Percentiles rank a stretch among this genome's conserved stretches.
Conservation (phyloP, 768 basidiomycete species). For the Mycena epipterygia region DNA sequence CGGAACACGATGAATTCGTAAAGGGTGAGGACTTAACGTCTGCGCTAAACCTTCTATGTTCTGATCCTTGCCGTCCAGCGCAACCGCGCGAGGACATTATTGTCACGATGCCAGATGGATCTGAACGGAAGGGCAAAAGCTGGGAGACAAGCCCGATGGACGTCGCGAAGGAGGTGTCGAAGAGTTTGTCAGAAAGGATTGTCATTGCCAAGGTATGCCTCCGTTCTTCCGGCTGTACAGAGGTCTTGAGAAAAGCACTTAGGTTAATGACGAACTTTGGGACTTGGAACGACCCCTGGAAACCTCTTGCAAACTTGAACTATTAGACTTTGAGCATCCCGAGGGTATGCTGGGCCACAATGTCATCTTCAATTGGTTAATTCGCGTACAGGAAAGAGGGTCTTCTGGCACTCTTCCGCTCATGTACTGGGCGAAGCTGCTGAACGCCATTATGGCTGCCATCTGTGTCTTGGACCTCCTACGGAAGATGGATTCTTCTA, state of each 20-base stretch:
- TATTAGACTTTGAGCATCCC: constrained; percentile 93
- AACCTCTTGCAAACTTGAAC: constrained; percentile 79
- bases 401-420: constrained; percentile 99
- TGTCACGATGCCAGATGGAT: constrained; percentile 90
- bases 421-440: constrained; percentile 98
- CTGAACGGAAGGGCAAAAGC: constrained; percentile 84
- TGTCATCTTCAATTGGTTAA: neutral
- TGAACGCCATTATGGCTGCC: constrained; percentile 96
- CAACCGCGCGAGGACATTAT: constrained; percentile 89
- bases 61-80: constrained; percentile 51
- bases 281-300: constrained; percentile 97
- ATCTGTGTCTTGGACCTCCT: constrained; percentile 96
- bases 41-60: neutral
- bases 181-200: constrained; percentile 87
- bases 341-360: constrained; percentile 67
- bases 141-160: constrained; percentile 97
- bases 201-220: constrained; percentile 91
- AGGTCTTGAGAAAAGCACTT: constrained; percentile 16
- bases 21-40: constrained; percentile 64
- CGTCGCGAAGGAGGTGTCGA: constrained; percentile 89
- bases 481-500: constrained; percentile 99
- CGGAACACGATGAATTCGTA: constrained; percentile 84
- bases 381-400: constrained; percentile 80
- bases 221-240: neutral
- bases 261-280: constrained; percentile 93